Percentiles rank a stretch among this genome's conserved stretches.
These are phyloP conservation scores for Colletotrichum agaves DNA, from an alignment of 2,329 filamentous ascomycete species.

Conservation along the genomic window DNA sequence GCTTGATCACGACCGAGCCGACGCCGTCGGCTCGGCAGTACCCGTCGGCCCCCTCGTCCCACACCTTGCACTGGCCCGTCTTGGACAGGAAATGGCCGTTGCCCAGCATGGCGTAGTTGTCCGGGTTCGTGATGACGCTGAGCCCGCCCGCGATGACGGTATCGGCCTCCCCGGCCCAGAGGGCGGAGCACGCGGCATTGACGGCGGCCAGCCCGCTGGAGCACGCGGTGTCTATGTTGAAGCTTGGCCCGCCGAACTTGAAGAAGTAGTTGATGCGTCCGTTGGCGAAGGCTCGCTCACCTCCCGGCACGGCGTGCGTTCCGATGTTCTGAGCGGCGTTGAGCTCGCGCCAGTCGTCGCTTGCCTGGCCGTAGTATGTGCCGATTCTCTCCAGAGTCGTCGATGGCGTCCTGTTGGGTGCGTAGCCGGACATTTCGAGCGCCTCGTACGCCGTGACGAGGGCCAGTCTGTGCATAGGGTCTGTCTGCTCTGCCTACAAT, in stretches of 20 bases:
- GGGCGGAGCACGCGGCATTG: conserved; percentile 52
- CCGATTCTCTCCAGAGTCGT: conserved; percentile 63
- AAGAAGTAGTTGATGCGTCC: conserved; percentile 65
- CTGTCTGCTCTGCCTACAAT: conserved; percentile 4
- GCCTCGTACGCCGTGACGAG: conserved; percentile 17
- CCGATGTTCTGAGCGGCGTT: conserved; percentile 79
- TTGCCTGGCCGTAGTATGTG: conserved; percentile 80
- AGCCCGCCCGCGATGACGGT: conserved; percentile 52
- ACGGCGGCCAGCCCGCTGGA: conserved; percentile 59
- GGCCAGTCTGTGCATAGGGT: conserved; percentile 1
- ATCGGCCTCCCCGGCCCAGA: conserved; percentile 46
- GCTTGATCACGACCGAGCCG: conserved; percentile 56
- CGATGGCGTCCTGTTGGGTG: neutral
- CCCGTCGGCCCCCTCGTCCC: conserved; percentile 56
- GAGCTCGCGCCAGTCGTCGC: conserved; percentile 80
- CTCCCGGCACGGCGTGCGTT: conserved; percentile 60
- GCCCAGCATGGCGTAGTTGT: conserved; percentile 43
- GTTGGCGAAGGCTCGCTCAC: conserved; percentile 53
- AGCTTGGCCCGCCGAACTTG: conserved; percentile 56
- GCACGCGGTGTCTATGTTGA: conserved; percentile 63
- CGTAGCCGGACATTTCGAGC: neutral
- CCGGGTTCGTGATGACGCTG: conserved; percentile 39
- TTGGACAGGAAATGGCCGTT: conserved; percentile 1
- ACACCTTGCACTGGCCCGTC: conserved; percentile 41
- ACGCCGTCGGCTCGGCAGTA: conserved; percentile 59